Base-by-base conservation (phyloP, 441 rosid genomes). In the Theobroma grandiflorum region DNA sequence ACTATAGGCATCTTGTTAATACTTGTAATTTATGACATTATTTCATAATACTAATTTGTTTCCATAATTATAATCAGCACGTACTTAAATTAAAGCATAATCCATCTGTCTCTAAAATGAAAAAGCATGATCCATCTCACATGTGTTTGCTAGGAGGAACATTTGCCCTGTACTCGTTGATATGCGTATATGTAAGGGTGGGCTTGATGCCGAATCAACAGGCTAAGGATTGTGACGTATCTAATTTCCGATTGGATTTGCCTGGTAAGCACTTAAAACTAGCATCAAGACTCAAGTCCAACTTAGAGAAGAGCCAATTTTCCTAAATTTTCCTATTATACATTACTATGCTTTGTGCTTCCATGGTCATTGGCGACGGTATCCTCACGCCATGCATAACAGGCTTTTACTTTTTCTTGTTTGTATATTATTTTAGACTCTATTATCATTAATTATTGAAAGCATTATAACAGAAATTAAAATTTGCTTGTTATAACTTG, bases 301-400 rank as follows among this genome's bases (percentile, higher is more conserved):
- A 37, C 77, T 78, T 26, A 26, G 31, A 26, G 31, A n/a, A n/a
- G 31, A 26, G 31, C 79, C 35, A 5, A 0, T 81, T 80, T 2
- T 89, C 91, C 26, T 84, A 91, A 82, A 49, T 16, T n/a, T 82
- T 87, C 43, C 79, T 91, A 0, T 78, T 91, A 52, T 79, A 90
- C 9, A 87, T 87, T 52, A 87, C 93, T 75, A 83, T 90, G 91
- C 90, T 90, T 4, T 92, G 92, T 1, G 88, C 95, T 80, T 91
- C 92, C 82, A 88, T 90, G 90, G 89, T 91, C 74, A 91, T 91
- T 33, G 93, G 92, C 4, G 93, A 89, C 37, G 93, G 95, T 1
- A 86, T 91, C 76, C 89, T 91, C 55, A 89, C 91, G 11, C 93
- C 95, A 8, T 85, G 84, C 82, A 87, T 91, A 72, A 88, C 95